These are phyloP conservation scores for Aspergillus transmontanensis DNA, from an alignment of 2,329 filamentous ascomycete genomes.

Conservation along the genomic window DNA sequence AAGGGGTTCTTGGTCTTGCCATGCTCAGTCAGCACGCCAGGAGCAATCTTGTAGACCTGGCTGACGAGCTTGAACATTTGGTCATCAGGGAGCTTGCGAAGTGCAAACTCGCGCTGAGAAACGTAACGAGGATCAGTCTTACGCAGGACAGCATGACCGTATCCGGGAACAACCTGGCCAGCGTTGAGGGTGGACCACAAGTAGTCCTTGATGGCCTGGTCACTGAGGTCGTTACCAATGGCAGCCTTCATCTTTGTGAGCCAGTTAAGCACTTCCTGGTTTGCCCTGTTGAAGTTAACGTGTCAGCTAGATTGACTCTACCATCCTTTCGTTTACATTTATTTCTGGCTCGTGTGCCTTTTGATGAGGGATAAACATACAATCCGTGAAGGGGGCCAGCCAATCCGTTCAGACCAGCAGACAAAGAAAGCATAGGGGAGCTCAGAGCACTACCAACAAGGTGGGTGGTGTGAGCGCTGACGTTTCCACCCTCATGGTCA, in stretches of 20 bases:
- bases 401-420: slow-evolving; percentile 96
- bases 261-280: slow-evolving; percentile 99
- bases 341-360: not conserved
- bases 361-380: slow-evolving; percentile 31
- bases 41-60: slow-evolving; percentile 99
- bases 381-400: slow-evolving; percentile 98
- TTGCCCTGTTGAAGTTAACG: slow-evolving; percentile 58
- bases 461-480: slow-evolving; percentile 97
- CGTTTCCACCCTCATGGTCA: slow-evolving; percentile 99
- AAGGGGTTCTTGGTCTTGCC: slow-evolving; percentile 99
- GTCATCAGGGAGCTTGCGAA: slow-evolving; percentile 91
- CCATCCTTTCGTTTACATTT: not conserved
- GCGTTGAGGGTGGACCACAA: slow-evolving; percentile 96
- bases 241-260: slow-evolving; percentile 97
- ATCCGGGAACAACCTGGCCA: slow-evolving; percentile 95
- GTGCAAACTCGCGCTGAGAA: slow-evolving; percentile 95
- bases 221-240: slow-evolving; percentile 91
- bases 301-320: slow-evolving; percentile 21
- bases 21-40: slow-evolving; percentile 96
- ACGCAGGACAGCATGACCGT: slow-evolving; percentile 97
- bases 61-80: slow-evolving; percentile 99
- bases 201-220: slow-evolving; percentile 97
- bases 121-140: slow-evolving; percentile 99
- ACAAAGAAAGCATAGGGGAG: slow-evolving; percentile 95
- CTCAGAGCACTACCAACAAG: slow-evolving; percentile 94